Base-by-base conservation (phyloP, 2,329 filamentous ascomycete genomes). In the Cercospora zeae-maydis region DNA sequence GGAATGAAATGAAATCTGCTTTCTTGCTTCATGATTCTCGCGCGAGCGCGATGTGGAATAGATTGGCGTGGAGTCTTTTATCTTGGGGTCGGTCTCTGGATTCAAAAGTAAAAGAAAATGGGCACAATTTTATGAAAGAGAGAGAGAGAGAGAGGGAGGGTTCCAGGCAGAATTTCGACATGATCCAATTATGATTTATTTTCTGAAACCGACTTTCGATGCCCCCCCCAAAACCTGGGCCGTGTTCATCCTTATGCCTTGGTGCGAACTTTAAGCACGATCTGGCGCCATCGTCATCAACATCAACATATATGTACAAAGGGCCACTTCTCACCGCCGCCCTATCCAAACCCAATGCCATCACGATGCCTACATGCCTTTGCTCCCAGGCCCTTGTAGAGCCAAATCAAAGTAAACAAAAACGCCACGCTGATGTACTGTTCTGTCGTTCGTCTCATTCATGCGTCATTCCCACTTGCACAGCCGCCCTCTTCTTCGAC, bases 401-500 rank as follows among this genome's bases (percentile, higher is more conserved):
- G 24, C 24, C 24, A 27, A 27, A 27, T 11, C 6, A 45, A 45
- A 45, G 1, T 11, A 24, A 24, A 45, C 16, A 13, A 31, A 33
- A 31, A 52, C 49, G 49, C 49, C 49, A 19, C 14, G 14, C 49
- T 30, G 4, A 52, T 6, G 24, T 16, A 5, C 49, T 13, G 27
- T 52, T 61, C 55, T 58, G 55, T 58, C 55, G 55, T 58, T 58
- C 24, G 24, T 31, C 49, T 21, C 55, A 5, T 58, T 58, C 21
- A 39, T 24, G 13, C 19, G 19, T 47, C 42, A 47, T 21, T 47
- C 42, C 3, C 19, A 24, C 11, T 47, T 21, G 0, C 39, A 45
- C 1, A 19, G 9, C 30, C 55, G 21, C 42, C 30, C 24, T 31
- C 24, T 36, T 58, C 55, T 16, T 49, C 21, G 27, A 58, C 55